Evolutionary conservation across 2,329 filamentous ascomycete species (phyloP), one percentile per base, ranked within the genome.

Genomic region (Claviceps citrina): DNA sequence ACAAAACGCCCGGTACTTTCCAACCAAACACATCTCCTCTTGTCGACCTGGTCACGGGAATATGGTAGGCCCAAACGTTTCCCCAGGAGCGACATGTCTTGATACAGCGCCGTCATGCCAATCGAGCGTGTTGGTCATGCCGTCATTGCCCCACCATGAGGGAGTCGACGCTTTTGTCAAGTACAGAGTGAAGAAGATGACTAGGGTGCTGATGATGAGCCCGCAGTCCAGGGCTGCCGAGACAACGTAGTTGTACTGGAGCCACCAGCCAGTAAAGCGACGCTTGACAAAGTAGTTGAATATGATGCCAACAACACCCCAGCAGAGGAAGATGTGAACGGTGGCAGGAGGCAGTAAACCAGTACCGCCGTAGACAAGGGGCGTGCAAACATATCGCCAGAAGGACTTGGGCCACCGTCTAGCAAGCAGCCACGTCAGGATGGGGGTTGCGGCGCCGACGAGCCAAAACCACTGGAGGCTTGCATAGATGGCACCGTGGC

Each of bases 211-310:
- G 16, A 84, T 55, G 10, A 78, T 73, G 5, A 83, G 65, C 5
- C 80, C 80, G 36, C 71, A 72, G 55, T 84, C 81, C 28, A 85
- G 62, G 1, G 76, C 81, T 0, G 80, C 80, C 16, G 78, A 82
- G 0, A 78, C 74, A 51, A 84, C 68, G 55, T 84, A 85, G 62
- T 85, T 84, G 62, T 83, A 85, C 56, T 78, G 75, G 56, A 80
- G 64, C 81, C 81, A 85, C 81, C 80, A 84, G 26, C 76, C 79
- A 4, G 68, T 71, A 59, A 70, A 79, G 45, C 71, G 68, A 43
- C 76, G 67, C 53, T 73, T 72, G 53, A 84, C 71, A 49, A 67
- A 74, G 50, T 70, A 78, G 58, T 84, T 82, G 63, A 84, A 84
- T 27, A 78, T 47, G 36, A 71, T 68, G 7, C 81, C 81, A 6